A percentile compares a stretch with the other conserved stretches of the same genome.
These are phyloP conservation scores for Mucor indicus DNA, from an alignment of 371 early-diverging fungal species.

Conservation along the genomic window DNA sequence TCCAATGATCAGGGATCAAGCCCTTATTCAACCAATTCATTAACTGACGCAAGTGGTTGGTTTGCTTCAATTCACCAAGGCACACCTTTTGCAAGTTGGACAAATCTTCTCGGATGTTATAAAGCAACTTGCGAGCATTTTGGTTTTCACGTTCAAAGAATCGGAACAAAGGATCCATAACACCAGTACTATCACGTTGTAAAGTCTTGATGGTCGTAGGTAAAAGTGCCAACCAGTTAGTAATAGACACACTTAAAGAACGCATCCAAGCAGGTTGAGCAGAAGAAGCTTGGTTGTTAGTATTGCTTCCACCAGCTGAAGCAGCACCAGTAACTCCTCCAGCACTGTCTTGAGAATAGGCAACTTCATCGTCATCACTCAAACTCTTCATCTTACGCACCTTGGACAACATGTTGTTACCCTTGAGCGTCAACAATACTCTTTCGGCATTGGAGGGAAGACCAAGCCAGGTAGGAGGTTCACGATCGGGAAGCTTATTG, in stretches of 20 bases:
- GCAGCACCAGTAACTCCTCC: neutral
- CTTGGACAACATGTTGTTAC: conserved; percentile 74
- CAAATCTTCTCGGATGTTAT: conserved; percentile 67
- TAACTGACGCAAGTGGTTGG: conserved; percentile 78
- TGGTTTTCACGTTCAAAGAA: conserved; percentile 83
- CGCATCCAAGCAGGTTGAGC: conserved; percentile 82
- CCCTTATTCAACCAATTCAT: conserved; percentile 70
- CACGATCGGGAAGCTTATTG: conserved; percentile 80
- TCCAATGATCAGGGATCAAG: conserved; percentile 79
- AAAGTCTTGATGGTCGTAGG: conserved; percentile 52
- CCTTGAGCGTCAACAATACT: conserved; percentile 78
- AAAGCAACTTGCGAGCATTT: conserved; percentile 63
- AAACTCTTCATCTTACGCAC: conserved; percentile 82
- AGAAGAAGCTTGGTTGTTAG: conserved; percentile 15
- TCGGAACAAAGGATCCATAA: conserved; percentile 74
- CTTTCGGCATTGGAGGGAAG: conserved; percentile 93
- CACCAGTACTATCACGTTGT: conserved; percentile 38
- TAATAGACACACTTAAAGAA: conserved; percentile 48
- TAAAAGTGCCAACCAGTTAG: conserved; percentile 60
- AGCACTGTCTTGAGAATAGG: conserved; percentile 30
- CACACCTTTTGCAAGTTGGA: conserved; percentile 63
- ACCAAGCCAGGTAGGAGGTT: conserved; percentile 97
- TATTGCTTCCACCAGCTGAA: neutral
- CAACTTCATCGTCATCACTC: conserved; percentile 81
- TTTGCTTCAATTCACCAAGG: conserved; percentile 78